Evolutionary conservation across 768 basidiomycete genomes (phyloP).

Genomic region (Lactarius pseudohatsudake): DNA sequence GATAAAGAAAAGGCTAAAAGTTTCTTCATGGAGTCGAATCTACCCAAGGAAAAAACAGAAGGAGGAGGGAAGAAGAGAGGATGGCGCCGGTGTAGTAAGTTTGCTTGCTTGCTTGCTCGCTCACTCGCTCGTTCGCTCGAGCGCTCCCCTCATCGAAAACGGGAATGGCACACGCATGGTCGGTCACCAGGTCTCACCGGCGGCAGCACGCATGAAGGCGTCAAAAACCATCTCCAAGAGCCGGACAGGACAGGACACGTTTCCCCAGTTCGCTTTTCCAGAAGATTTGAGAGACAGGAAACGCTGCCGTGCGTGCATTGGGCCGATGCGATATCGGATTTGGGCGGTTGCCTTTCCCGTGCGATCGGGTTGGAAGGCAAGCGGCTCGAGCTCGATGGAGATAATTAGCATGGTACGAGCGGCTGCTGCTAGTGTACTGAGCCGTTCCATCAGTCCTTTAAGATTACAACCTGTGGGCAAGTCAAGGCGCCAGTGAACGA

Average conservation of each 20-base stretch:
- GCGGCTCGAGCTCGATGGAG: slow-evolving; percentile 3
- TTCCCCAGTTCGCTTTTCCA: background rate
- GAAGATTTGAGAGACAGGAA: background rate
- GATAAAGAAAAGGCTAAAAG: background rate
- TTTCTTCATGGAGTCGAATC: background rate
- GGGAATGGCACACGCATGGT: background rate
- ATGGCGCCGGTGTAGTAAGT: background rate
- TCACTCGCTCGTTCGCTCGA: background rate
- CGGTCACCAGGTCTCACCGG: background rate
- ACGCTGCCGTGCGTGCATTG: background rate
- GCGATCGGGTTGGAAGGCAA: background rate
- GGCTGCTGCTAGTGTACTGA: background rate
- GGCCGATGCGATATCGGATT: slow-evolving; percentile 1
- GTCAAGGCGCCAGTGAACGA: background rate
- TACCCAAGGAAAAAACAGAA: background rate
- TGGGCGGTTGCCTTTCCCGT: slow-evolving; percentile 6
- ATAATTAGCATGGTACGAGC: background rate
- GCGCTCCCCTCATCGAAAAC: too few relatives aligned
- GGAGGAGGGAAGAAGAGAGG: background rate
- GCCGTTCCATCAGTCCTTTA: background rate
- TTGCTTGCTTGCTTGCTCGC: background rate
- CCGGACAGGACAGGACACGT: background rate
- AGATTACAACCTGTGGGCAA: background rate
- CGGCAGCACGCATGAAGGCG: background rate
- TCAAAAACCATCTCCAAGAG: background rate